A percentile compares a stretch with the other conserved stretches of the same genome.
These are phyloP conservation scores for Ceratobasidium sp. DNA, from an alignment of 1,284 basidiomycete species.

Conservation along the genomic window DNA sequence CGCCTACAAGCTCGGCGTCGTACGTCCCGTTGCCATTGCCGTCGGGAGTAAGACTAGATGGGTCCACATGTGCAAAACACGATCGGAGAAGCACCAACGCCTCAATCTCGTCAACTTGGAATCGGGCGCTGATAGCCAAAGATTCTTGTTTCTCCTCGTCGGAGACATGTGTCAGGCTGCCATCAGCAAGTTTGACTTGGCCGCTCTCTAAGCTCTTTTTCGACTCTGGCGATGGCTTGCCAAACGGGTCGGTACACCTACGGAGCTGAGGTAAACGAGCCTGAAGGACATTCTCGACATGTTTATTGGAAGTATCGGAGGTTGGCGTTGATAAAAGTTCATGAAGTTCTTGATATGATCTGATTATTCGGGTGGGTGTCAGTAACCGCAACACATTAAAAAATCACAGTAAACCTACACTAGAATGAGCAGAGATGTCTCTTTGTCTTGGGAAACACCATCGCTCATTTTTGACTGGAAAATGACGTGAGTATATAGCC, in stretches of 20 bases:
- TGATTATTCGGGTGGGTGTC: not conserved
- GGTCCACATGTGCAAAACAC: conserved; percentile 81
- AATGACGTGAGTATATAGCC: too few relatives aligned
- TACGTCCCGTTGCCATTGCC: conserved; percentile 53
- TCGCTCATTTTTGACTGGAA: too few relatives aligned
- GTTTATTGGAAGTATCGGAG: conserved; percentile 1
- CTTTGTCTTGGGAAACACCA: conserved; percentile 8
- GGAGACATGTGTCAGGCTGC: conserved; percentile 68
- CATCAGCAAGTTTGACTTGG: conserved; percentile 71
- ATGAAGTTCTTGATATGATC: conserved; percentile 33
- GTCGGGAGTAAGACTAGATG: conserved; percentile 55
- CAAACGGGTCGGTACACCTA: conserved; percentile 69
- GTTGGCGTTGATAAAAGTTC: conserved; percentile 17
- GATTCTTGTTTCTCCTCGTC: conserved; percentile 73
- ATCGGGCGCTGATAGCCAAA: conserved; percentile 72
- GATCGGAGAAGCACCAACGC: conserved; percentile 76
- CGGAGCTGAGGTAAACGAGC: conserved; percentile 67
- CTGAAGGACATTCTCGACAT: conserved; percentile 54
- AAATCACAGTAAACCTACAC: not conserved
- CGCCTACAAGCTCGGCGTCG: conserved; percentile 70
- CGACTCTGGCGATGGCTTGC: conserved; percentile 72
- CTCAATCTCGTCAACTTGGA: conserved; percentile 80
- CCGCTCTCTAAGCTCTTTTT: conserved; percentile 72
- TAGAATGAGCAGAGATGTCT: conserved; percentile 23
- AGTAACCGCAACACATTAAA: not conserved